Conservation (phyloP, 2,329 filamentous ascomycete genomes). For the Cryphonectria radicalis region DNA sequence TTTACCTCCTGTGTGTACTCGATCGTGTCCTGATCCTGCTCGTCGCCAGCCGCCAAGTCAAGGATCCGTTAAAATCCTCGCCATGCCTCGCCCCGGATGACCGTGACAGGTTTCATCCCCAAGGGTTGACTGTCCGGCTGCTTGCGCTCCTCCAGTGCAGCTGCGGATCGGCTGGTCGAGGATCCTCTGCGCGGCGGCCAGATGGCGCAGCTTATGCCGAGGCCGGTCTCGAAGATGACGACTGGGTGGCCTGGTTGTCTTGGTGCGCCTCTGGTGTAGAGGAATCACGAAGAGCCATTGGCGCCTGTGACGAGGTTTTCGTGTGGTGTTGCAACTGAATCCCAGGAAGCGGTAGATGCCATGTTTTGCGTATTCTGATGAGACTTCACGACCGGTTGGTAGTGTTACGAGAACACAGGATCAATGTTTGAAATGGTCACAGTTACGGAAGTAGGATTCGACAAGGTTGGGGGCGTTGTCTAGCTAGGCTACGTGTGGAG, state of each 20-base stretch:
- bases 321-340: not conserved
- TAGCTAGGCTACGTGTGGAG: not conserved
- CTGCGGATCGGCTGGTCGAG: constrained; percentile 22
- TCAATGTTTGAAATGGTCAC: no score
- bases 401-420: not conserved
- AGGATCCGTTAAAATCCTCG: constrained; percentile 8
- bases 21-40: not conserved
- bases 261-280: not conserved
- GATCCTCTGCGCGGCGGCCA: constrained; percentile 16
- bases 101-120: constrained; percentile 7
- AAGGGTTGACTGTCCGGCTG: not conserved
- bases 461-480: not conserved
- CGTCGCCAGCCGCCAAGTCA: not conserved
- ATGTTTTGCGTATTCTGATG: not conserved
- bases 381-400: not conserved
- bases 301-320: not conserved
- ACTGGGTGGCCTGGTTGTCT: constrained; percentile 16
- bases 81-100: constrained; percentile 6
- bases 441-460: not conserved
- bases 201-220: constrained; percentile 18
- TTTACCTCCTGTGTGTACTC: constrained; percentile 6
- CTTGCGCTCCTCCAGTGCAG: not conserved
- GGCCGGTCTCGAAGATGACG: constrained; percentile 20
- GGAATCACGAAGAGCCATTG: not conserved
- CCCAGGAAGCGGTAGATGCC: not conserved